Evolutionary conservation across 352 stramenopile genomes (phyloP).

Genomic region (Heterotrichella gracilis): DNA sequence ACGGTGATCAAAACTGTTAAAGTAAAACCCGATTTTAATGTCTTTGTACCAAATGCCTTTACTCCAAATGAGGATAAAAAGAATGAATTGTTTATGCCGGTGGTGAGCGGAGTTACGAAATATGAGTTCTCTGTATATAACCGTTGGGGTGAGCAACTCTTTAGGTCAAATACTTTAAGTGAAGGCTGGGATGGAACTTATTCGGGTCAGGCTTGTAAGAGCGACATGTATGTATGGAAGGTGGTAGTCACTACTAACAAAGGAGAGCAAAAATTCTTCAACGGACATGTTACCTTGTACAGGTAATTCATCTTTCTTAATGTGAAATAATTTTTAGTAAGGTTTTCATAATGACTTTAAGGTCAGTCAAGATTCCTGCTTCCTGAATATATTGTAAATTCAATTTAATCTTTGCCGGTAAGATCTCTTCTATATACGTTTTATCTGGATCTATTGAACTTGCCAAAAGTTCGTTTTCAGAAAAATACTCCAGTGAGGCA

Average conservation of each 20-base stretch:
- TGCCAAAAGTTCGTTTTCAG: background rate
- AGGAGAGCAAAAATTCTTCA: too few relatives aligned
- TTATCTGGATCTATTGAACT: background rate
- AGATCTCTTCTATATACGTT: background rate
- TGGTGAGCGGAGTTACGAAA: background rate
- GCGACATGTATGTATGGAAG: background rate
- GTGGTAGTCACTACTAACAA: too few relatives aligned
- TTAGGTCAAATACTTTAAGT: background rate
- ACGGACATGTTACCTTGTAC: too few relatives aligned
- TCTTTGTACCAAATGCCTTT: background rate
- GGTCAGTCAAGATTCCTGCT: background rate
- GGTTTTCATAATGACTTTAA: background rate
- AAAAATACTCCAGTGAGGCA: background rate
- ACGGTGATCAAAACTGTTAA: background rate
- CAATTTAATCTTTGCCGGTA: background rate
- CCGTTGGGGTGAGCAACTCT: background rate
- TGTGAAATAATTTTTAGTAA: conserved; percentile 7
- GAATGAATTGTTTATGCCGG: background rate
- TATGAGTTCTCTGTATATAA: background rate
- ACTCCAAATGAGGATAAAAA: background rate
- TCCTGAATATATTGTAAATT: background rate
- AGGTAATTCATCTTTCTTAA: too few relatives aligned
- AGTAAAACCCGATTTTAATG: background rate
- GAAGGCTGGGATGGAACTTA: background rate
- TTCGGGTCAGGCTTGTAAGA: background rate